Base-by-base conservation (phyloP, 129 eudicot species). In the Tanacetum coccineum region DNA sequence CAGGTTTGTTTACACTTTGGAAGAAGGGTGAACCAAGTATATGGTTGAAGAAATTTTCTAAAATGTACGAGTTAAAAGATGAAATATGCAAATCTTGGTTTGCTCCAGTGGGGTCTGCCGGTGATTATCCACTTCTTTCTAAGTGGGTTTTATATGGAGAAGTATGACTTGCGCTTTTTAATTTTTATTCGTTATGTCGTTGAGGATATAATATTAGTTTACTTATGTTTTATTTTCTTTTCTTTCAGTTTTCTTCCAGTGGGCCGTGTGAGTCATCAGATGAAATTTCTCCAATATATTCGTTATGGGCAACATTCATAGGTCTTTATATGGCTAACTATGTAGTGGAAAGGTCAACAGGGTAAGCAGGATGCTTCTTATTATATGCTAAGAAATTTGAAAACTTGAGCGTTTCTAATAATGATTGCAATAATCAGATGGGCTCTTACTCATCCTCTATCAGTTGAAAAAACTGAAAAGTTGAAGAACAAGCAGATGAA, bases 81-180 rank as follows among this genome's bases (percentile, higher is more conserved):
- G 92, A 94, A 71, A 85, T 94, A 10, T 94, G 99, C 82, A 80
- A 83, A 71, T 94, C 99, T 62, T 94, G 99, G 99, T 94, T 94
- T 76, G 99, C 97, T 64, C 99, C 99, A 11, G 99, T 94, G 73
- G 99, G 99, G 67, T 89, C 99, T 21, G 97, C 97, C 0, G 81
- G 87, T 66, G 99, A 94, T 81, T 94, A 86, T 71, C 99, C 99
- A 58, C 78, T 94, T 64, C 80, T 94, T 52, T 94, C 99, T 52
- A 94, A 94, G 79, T 94, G 99, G 99, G 96, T 94, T 64, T 86
- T 94, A 64, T 94, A 94, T 78, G 99, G 99, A 66, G 99, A 89
- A 93, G 99, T 93, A 79, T 58, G 80, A 20, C 36, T 19, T 73
- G 11, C 28, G 51, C 20, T 58, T 67, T 4, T 59, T 22, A n/a